A percentile compares a stretch with the other conserved stretches of the same genome.
Conservation (phyloP, 345 rosid genomes). For the Syzygium grande region DNA sequence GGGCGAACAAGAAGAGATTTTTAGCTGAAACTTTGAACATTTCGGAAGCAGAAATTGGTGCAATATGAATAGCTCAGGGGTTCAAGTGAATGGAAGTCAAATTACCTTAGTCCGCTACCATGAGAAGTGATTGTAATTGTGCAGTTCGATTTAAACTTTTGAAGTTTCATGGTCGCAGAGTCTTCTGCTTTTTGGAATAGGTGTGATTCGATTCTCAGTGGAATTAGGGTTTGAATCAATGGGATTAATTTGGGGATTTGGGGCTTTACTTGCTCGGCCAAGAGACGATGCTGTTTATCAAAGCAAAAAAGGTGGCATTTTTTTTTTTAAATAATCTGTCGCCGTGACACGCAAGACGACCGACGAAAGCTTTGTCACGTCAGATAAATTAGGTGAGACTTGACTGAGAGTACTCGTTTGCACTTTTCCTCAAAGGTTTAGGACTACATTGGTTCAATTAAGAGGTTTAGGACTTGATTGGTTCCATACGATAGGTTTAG, state of each 20-base stretch:
- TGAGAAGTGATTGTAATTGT: background rate
- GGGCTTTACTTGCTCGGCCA: background rate
- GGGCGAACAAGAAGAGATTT: background rate
- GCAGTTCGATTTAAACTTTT: background rate
- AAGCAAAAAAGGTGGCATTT: background rate
- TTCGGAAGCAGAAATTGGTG: background rate
- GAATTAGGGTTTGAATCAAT: background rate
- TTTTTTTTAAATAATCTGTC: background rate
- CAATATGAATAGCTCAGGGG: background rate
- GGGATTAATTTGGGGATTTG: background rate
- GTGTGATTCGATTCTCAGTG: background rate
- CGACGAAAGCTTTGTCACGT: background rate
- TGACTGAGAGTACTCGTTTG: background rate
- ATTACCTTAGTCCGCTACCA: background rate
- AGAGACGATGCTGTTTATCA: background rate
- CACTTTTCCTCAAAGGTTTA: background rate
- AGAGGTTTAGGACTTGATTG: background rate
- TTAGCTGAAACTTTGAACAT: background rate
- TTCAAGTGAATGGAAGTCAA: background rate
- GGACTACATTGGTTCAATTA: background rate
- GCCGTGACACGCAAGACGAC: fast-evolving
- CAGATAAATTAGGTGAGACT: background rate
- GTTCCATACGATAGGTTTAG: background rate
- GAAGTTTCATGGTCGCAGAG: background rate
- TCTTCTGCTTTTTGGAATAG: background rate